Percentiles rank a stretch among this genome's conserved stretches.
These are phyloP conservation scores for Haplosporangium sp. DNA, from an alignment of 371 early-diverging fungal species.

Conservation along the genomic window DNA sequence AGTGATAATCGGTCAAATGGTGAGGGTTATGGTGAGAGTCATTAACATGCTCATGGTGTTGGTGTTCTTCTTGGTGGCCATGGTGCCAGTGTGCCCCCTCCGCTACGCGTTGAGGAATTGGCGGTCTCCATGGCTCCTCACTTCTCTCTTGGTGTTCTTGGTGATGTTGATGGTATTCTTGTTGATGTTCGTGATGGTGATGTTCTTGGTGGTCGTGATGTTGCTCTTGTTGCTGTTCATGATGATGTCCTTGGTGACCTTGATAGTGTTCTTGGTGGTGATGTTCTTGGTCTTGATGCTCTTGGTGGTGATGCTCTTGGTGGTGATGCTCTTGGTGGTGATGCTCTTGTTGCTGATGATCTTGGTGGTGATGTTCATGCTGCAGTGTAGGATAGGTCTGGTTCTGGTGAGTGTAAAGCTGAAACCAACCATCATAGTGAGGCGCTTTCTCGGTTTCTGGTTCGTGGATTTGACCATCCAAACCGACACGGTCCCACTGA, in stretches of 20 bases:
- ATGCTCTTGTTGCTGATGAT: constrained; percentile 16
- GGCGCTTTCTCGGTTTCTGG: constrained; percentile 23
- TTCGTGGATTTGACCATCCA: constrained; percentile 30
- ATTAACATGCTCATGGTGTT: constrained; percentile 13
- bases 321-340: constrained; percentile 24
- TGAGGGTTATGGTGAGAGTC: constrained; percentile 37
- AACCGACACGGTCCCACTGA: constrained; percentile 46
- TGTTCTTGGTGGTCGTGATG: constrained; percentile 14
- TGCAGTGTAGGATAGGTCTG: constrained; percentile 19
- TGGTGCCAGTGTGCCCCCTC: constrained; percentile 29
- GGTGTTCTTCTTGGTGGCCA: constrained; percentile 24
- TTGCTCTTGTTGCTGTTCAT: constrained; percentile 3
- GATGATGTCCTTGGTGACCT: constrained; percentile 13
- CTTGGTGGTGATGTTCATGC: constrained; percentile 6
- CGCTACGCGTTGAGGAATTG: constrained; percentile 18
- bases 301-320: constrained; percentile 19
- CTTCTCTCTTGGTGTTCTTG: constrained; percentile 1
- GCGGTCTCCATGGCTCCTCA: constrained; percentile 25
- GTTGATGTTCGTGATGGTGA: constrained; percentile 11
- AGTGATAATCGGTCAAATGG: constrained; percentile 54
- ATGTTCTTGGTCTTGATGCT: constrained; percentile 5
- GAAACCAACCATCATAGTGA: constrained; percentile 54
- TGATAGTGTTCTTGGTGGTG: constrained; percentile 11
- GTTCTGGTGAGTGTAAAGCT: constrained; percentile 38
- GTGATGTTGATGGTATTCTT: constrained; percentile 3